Percentiles rank a stretch among this genome's conserved stretches.
These are phyloP conservation scores for Cryptosporidium meleagridis DNA, from an alignment of 169 alveolate genomes.

Conservation along the genomic window DNA sequence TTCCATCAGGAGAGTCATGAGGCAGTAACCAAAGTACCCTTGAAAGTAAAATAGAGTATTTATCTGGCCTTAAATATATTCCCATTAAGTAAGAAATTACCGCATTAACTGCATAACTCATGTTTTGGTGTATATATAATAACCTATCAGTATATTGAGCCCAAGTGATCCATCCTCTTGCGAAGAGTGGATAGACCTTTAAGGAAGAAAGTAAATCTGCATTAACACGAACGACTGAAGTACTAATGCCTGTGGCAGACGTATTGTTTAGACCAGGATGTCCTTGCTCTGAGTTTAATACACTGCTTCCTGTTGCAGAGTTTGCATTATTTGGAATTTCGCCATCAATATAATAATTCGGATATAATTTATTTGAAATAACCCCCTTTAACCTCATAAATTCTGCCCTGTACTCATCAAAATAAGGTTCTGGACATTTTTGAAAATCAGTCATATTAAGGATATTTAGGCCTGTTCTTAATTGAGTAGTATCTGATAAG, in stretches of 20 bases:
- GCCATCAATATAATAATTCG: constrained; percentile 65
- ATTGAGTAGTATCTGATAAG: constrained; percentile 51
- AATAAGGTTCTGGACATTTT: constrained; percentile 64
- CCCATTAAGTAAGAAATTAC: constrained; percentile 82
- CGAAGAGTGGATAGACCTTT: constrained; percentile 80
- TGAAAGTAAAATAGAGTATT: constrained; percentile 73
- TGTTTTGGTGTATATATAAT: constrained; percentile 76
- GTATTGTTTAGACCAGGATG: neutral
- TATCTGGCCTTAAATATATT: constrained; percentile 79
- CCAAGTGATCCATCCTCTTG: constrained; percentile 83
- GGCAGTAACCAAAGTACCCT: constrained; percentile 80
- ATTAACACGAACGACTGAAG: constrained; percentile 70
- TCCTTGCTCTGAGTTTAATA: constrained; percentile 56
- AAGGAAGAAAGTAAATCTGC: constrained; percentile 79
- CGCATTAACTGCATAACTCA: constrained; percentile 79
- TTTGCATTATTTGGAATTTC: constrained; percentile 49
- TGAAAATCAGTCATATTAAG: constrained; percentile 73
- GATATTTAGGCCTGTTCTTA: constrained; percentile 66
- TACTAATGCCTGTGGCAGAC: neutral
- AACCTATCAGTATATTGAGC: constrained; percentile 79
- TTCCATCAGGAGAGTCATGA: constrained; percentile 76
- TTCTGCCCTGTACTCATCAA: constrained; percentile 74
- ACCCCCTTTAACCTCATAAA: constrained; percentile 49
- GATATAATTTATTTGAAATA: constrained; percentile 50
- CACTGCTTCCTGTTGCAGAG: neutral